Conservation (phyloP, 768 basidiomycete genomes). For the Termitomyces sp. region DNA sequence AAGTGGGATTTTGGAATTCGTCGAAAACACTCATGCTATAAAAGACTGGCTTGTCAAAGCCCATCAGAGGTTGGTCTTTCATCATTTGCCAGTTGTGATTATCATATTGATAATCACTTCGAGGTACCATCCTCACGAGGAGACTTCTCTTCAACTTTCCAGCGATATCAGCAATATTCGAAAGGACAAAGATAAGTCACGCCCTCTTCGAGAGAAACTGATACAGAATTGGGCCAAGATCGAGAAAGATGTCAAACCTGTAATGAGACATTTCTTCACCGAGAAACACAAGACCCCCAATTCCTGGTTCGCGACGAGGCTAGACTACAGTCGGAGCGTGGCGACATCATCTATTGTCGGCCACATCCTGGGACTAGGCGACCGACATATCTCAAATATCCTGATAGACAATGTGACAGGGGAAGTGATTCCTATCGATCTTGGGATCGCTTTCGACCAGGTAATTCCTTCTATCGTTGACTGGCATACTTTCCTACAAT, state of each 20-base stretch:
- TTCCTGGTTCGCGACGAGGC: slow-evolving; percentile 87
- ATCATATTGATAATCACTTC: neutral
- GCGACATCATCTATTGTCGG: slow-evolving; percentile 95
- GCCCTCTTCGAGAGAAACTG: neutral
- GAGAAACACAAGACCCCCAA: slow-evolving; percentile 86
- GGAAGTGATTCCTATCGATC: slow-evolving; percentile 92
- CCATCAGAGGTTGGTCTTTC: slow-evolving; percentile 51
- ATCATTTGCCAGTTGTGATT: neutral
- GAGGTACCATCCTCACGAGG: slow-evolving; percentile 69
- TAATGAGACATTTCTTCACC: slow-evolving; percentile 93
- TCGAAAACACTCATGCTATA: slow-evolving; percentile 70
- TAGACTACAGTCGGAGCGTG: slow-evolving; percentile 88
- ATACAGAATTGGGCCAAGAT: slow-evolving; percentile 27
- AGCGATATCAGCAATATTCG: slow-evolving; percentile 27
- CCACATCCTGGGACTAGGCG: slow-evolving; percentile 87
- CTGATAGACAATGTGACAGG: slow-evolving; percentile 79
- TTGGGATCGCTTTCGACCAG: slow-evolving; percentile 96
- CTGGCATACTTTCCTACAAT: slow-evolving; percentile 1
- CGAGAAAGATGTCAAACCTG: slow-evolving; percentile 60
- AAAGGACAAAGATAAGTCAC: slow-evolving; percentile 12
- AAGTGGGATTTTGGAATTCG: slow-evolving; percentile 90
- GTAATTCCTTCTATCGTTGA: slow-evolving; percentile 32
- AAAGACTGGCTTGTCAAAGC: slow-evolving; percentile 56
- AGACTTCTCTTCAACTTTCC: slow-evolving; percentile 24
- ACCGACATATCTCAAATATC: slow-evolving; percentile 91